Evolutionary conservation across 495 filamentous ascomycete genomes (phyloP).

Genomic region (Neurospora sp.): DNA sequence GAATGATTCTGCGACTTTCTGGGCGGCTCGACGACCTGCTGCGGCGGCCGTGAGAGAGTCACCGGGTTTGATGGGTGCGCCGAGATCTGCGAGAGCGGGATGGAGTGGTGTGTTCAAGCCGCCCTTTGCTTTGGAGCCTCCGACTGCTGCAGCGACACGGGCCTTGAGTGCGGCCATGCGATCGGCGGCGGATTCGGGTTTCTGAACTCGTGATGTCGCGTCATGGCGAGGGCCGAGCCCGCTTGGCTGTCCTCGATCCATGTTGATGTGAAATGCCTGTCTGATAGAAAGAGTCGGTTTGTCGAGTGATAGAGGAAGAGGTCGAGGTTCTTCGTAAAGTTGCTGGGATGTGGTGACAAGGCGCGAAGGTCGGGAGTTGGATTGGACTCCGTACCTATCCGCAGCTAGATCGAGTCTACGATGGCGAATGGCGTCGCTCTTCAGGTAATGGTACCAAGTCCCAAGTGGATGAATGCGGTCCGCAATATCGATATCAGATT

Average conservation of each 20-base stretch:
- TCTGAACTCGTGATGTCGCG: constrained; percentile 37
- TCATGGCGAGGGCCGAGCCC: constrained; percentile 46
- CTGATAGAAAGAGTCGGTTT: neutral
- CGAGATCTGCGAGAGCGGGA: constrained; percentile 71
- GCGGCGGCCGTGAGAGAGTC: constrained; percentile 11
- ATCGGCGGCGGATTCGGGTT: constrained; percentile 43
- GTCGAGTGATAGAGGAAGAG: neutral
- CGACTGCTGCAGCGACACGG: constrained; percentile 66
- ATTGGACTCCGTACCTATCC: too few relatives aligned
- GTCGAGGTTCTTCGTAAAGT: too few relatives aligned
- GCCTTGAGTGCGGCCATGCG: constrained; percentile 66
- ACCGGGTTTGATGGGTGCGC: constrained; percentile 46
- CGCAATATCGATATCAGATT: neutral
- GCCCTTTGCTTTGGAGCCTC: constrained; percentile 49
- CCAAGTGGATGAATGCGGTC: neutral
- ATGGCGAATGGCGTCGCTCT: too few relatives aligned
- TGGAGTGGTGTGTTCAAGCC: constrained; percentile 87
- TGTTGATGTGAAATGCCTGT: constrained; percentile 1
- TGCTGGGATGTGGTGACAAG: neutral
- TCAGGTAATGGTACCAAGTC: too few relatives aligned
- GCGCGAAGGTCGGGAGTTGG: neutral
- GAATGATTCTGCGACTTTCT: constrained; percentile 4
- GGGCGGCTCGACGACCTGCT: constrained; percentile 18
- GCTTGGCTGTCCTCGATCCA: constrained; percentile 34
- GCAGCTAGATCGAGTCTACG: too few relatives aligned